These are phyloP conservation scores for Hibiscus mutabilis DNA, from an alignment of 345 rosid genomes.

Conservation along the genomic window DNA sequence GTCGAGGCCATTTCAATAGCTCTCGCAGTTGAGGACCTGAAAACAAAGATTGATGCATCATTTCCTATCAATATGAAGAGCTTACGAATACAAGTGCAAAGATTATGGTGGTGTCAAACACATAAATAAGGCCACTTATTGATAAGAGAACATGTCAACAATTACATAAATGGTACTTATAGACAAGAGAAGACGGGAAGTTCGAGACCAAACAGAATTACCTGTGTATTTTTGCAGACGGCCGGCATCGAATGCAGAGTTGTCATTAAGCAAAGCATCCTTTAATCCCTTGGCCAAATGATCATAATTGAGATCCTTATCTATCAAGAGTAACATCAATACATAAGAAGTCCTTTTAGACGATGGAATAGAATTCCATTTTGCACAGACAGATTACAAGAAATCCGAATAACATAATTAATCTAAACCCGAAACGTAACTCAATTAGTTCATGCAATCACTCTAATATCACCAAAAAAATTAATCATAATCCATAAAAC, in stretches of 20 bases:
- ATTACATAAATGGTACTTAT: background rate
- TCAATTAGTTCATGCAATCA: too few relatives aligned
- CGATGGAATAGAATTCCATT: too few relatives aligned
- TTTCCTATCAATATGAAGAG: background rate
- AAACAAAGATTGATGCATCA: background rate
- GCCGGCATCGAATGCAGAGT: slow-evolving; percentile 65
- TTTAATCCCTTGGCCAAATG: slow-evolving; percentile 60
- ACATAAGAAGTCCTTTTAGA: too few relatives aligned
- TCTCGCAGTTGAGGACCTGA: slow-evolving; percentile 57
- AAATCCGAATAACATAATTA: too few relatives aligned
- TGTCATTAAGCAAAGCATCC: slow-evolving; percentile 58
- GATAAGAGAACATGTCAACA: background rate
- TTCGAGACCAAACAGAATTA: slow-evolving; percentile 11
- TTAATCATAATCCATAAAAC: too few relatives aligned
- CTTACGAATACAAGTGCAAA: background rate
- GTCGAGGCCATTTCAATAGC: slow-evolving; percentile 71
- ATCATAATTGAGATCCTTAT: slow-evolving; percentile 57
- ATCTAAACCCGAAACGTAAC: too few relatives aligned
- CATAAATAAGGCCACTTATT: background rate
- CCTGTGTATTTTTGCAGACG: slow-evolving; percentile 63
- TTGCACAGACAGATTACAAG: too few relatives aligned
- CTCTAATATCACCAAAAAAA: too few relatives aligned
- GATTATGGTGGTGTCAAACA: background rate
- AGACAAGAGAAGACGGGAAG: background rate
- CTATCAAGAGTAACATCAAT: slow-evolving; percentile 21